phyloP scores from a whole-genome alignment of 2,329 filamentous ascomycete genomes.

The Fusarium mexicanum region DNA sequence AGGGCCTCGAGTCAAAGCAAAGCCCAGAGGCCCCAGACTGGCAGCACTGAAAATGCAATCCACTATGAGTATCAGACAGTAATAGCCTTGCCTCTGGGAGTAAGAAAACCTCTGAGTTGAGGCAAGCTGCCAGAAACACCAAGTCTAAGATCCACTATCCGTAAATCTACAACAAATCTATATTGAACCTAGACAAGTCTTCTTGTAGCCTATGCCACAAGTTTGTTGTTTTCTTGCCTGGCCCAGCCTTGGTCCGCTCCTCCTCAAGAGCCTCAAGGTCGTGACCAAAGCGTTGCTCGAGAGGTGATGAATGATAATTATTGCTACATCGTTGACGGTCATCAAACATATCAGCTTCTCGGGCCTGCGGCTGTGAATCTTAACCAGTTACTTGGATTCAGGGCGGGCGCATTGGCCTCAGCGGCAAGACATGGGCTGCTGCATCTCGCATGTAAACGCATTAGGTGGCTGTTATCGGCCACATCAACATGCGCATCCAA shows the following conservation, averaged over 20 bases:
- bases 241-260: not conserved
- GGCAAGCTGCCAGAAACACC: not conserved
- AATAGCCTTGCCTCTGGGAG: not conserved
- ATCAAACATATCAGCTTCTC: constrained; percentile 4
- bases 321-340: not conserved
- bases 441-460: constrained; percentile 28
- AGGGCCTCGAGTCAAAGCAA: constrained; percentile 6
- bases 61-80: constrained; percentile 11
- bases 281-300: not conserved
- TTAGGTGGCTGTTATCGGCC: constrained; percentile 15
- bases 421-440: constrained; percentile 27
- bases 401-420: constrained; percentile 35
- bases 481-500: constrained; percentile 13
- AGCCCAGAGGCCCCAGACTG: constrained; percentile 25
- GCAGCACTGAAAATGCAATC: constrained; percentile 34
- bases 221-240: not conserved
- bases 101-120: not conserved
- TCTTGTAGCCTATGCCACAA: not conserved
- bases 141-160: not conserved
- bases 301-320: not conserved
- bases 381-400: constrained; percentile 36
- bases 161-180: not conserved
- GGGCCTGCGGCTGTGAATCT: constrained; percentile 10
- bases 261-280: not conserved
- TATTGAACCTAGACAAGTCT: not conserved